phyloP scores from a whole-genome alignment of 805 yeast species.

The Wickerhamiella lipophila region DNA sequence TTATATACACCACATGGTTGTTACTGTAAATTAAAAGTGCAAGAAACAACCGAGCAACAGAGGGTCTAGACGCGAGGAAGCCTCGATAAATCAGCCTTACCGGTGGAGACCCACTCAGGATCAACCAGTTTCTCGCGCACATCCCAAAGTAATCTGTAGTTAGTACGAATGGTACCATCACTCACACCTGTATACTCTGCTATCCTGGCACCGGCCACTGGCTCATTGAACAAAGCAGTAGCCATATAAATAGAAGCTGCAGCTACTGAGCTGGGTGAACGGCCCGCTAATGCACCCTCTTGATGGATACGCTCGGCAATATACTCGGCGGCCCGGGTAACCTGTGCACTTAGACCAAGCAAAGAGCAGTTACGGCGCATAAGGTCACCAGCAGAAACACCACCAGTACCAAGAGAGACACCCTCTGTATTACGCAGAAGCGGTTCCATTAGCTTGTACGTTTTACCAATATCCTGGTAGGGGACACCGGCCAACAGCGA shows the following conservation, averaged over 20 bases:
- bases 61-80: constrained; percentile 25
- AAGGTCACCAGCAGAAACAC: constrained; percentile 79
- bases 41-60: neutral
- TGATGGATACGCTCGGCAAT: constrained; percentile 84
- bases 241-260: constrained; percentile 96
- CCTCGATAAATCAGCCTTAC: constrained; percentile 44
- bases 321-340: constrained; percentile 84
- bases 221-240: constrained; percentile 71
- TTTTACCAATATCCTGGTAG: constrained; percentile 85
- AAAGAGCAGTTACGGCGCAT: constrained; percentile 94
- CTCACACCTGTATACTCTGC: constrained; percentile 91
- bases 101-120: constrained; percentile 60
- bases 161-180: constrained; percentile 92
- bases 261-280: constrained; percentile 94
- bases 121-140: constrained; percentile 62
- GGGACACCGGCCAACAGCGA: constrained; percentile 92
- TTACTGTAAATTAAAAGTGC: neutral
- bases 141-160: constrained; percentile 70
- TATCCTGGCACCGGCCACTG: constrained; percentile 62
- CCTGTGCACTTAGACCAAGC: constrained; percentile 70
- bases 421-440: constrained; percentile 32
- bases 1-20: neutral
- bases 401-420: constrained; percentile 31
- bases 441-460: constrained; percentile 73
- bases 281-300: constrained; percentile 86